phyloP scores from a whole-genome alignment of 2,329 filamentous ascomycete genomes.

The Chalaropsis ovoidea region DNA sequence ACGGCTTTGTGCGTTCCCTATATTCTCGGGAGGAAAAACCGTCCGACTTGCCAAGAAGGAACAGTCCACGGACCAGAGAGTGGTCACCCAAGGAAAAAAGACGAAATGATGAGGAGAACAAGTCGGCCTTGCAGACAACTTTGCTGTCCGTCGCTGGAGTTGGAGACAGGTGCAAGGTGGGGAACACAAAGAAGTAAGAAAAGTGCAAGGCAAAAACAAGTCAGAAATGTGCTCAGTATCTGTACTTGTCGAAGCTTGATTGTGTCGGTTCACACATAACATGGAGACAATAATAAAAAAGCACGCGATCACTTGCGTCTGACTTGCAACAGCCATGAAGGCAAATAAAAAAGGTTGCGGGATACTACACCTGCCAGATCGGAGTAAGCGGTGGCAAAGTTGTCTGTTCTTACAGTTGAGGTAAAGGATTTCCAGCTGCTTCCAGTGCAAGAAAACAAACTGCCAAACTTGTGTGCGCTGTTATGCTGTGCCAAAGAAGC shows the following conservation, averaged over 20 bases:
- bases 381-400: conserved; percentile 5
- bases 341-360: background rate
- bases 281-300: background rate
- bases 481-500: background rate
- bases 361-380: background rate
- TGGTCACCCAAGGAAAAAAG: background rate
- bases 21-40: conserved; percentile 9
- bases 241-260: no score
- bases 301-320: background rate
- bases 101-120: conserved; percentile 10
- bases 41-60: conserved; percentile 7
- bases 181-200: background rate
- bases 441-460: background rate
- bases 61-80: conserved; percentile 5
- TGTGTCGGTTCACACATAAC: background rate
- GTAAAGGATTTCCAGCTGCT: conserved; percentile 11
- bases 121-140: conserved; percentile 4
- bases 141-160: background rate
- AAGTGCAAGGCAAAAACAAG: no score
- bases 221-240: background rate
- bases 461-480: background rate
- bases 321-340: background rate
- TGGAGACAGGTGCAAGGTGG: background rate
- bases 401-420: background rate
- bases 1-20: conserved; percentile 9